Percentiles rank a stretch among this genome's conserved stretches.
phyloP scores from a whole-genome alignment of 108 stramenopile species.

The Bacterosira constricta region DNA sequence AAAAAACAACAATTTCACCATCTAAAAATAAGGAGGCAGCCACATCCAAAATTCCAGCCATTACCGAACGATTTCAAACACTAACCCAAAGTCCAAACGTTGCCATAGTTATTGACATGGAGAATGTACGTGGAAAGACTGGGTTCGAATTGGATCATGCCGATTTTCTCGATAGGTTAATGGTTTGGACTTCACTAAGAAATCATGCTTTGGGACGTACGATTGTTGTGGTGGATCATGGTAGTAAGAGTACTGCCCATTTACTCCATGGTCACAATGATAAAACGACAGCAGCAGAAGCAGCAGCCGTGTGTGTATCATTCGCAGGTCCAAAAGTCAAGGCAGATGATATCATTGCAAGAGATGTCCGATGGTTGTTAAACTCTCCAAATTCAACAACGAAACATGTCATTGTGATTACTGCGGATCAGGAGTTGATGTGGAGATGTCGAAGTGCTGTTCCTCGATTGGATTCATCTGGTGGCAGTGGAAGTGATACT shows the following conservation, averaged over 20 bases:
- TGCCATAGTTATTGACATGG: constrained; percentile 58
- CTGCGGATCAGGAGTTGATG: constrained; percentile 59
- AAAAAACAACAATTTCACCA: neutral
- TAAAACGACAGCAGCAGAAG: neutral
- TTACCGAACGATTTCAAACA: constrained; percentile 24
- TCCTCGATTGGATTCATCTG: neutral
- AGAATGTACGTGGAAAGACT: constrained; percentile 72
- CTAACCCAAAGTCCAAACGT: constrained; percentile 29
- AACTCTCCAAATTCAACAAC: constrained; percentile 6
- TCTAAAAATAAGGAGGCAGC: neutral
- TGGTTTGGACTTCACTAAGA: constrained; percentile 45
- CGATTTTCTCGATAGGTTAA: constrained; percentile 51
- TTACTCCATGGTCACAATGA: constrained; percentile 18
- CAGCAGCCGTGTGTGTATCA: constrained; percentile 24
- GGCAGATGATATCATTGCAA: constrained; percentile 75
- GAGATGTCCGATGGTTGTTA: constrained; percentile 38
- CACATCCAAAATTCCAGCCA: neutral
- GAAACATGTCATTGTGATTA: constrained; percentile 56
- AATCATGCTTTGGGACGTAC: constrained; percentile 36
- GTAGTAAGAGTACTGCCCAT: constrained; percentile 43
- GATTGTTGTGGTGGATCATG: constrained; percentile 68
- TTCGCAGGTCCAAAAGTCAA: constrained; percentile 66
- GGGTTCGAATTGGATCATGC: constrained; percentile 61
- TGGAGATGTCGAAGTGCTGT: constrained; percentile 40
- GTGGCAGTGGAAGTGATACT: neutral